These are phyloP conservation scores for Penicillium salamii DNA, from an alignment of 495 filamentous ascomycete genomes.

Conservation along the genomic window DNA sequence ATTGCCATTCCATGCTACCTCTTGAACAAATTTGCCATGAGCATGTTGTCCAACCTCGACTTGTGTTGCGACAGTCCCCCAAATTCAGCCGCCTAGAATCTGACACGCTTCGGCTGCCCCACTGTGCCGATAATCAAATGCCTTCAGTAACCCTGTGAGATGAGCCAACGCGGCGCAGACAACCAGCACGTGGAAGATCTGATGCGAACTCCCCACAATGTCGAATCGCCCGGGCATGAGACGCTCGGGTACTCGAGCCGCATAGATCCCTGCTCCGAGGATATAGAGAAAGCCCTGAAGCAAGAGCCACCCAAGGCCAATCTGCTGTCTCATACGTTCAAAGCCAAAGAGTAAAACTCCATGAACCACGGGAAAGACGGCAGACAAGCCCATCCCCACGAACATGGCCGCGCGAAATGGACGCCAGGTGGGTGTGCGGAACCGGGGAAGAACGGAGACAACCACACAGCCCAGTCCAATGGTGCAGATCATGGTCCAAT, in stretches of 20 bases:
- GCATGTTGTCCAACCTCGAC: slow-evolving; percentile 25
- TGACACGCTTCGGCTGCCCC: slow-evolving; percentile 41
- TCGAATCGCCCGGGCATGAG: slow-evolving; percentile 54
- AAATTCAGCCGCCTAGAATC: slow-evolving; percentile 27
- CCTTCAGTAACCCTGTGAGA: slow-evolving; percentile 54
- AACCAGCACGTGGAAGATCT: slow-evolving; percentile 64
- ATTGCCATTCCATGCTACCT: slow-evolving; percentile 23
- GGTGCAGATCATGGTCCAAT: slow-evolving; percentile 76
- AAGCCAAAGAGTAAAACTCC: slow-evolving; percentile 62
- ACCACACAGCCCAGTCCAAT: slow-evolving; percentile 71
- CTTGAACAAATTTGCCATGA: slow-evolving; percentile 19
- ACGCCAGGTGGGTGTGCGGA: slow-evolving; percentile 77
- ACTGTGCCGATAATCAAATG: slow-evolving; percentile 56
- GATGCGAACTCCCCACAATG: slow-evolving; percentile 60
- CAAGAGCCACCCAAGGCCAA: slow-evolving; percentile 81
- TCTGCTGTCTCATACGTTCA: slow-evolving; percentile 58
- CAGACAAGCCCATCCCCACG: slow-evolving; percentile 81
- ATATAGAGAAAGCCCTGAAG: slow-evolving; percentile 82
- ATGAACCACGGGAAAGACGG: slow-evolving; percentile 75
- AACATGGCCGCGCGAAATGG: slow-evolving; percentile 92
- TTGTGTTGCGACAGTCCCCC: slow-evolving; percentile 5
- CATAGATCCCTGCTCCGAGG: slow-evolving; percentile 80
- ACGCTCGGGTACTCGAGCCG: slow-evolving; percentile 54
- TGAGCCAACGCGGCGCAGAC: slow-evolving; percentile 58
- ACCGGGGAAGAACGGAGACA: slow-evolving; percentile 73